These are phyloP conservation scores for Diutina scorzettiae DNA, from an alignment of 1,139 yeast species.

Conservation along the genomic window DNA sequence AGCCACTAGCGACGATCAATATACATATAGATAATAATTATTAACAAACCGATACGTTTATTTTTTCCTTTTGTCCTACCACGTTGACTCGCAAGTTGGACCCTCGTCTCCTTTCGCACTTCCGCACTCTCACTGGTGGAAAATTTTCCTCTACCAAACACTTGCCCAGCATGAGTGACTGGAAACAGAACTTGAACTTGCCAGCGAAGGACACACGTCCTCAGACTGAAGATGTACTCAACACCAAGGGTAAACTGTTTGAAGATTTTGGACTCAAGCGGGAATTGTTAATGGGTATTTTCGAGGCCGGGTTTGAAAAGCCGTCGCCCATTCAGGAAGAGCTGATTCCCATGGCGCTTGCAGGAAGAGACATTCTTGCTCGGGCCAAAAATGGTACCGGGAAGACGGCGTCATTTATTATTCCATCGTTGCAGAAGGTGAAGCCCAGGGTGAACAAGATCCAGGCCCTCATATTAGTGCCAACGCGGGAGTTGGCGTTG, in stretches of 20 bases:
- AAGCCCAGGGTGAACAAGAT: conserved; percentile 78
- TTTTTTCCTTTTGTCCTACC: too few relatives aligned
- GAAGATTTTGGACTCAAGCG: conserved; percentile 89
- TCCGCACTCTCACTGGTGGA: too few relatives aligned
- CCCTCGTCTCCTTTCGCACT: too few relatives aligned
- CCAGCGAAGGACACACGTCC: conserved; percentile 85
- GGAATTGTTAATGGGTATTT: conserved; percentile 93
- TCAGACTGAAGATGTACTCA: conserved; percentile 92
- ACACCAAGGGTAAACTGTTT: conserved; percentile 81
- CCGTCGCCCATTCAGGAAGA: conserved; percentile 99
- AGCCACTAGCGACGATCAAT: too few relatives aligned
- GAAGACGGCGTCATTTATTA: conserved; percentile 91
- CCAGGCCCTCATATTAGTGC: conserved; percentile 82
- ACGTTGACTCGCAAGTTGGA: too few relatives aligned
- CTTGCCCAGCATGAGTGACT: conserved; percentile 18
- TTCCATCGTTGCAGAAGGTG: conserved; percentile 74
- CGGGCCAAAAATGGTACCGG: conserved; percentile 99
- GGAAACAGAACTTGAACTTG: conserved; percentile 67
- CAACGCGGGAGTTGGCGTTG: conserved; percentile 92
- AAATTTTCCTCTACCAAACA: too few relatives aligned
- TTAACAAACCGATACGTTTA: too few relatives aligned
- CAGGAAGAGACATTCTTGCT: conserved; percentile 93
- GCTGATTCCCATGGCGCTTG: conserved; percentile 87
- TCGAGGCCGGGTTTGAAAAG: conserved; percentile 96
- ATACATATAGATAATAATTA: too few relatives aligned